Base-by-base conservation (phyloP, 2,329 filamentous ascomycete genomes). In the Mycosphaerella arachidis region DNA sequence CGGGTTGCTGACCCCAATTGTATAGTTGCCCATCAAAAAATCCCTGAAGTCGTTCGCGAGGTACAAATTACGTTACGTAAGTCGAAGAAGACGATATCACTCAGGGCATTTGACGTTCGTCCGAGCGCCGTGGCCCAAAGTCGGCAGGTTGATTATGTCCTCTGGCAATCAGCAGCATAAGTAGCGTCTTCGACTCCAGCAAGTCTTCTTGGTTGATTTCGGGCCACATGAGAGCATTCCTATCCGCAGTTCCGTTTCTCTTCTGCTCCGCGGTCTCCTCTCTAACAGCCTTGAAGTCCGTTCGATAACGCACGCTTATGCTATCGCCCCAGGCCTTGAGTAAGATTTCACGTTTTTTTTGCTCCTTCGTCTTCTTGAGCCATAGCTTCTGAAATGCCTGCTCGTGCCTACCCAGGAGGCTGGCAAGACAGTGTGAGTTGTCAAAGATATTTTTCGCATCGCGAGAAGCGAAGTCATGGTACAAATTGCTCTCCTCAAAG, bases 341-440 rank as follows among this genome's bases (percentile, higher is more conserved):
- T 18, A 61, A 27, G n/a, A 63, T 48, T n/a, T 57, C 56, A 1
- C 37, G 53, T 18, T 48, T 53, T 48, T 63, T n/a, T n/a, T n/a
- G 59, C 16, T 55, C 56, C 12, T 57, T 61, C 1, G 61, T 59
- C 33, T 60, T 60, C 58, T 63, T 63, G 48, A 54, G 37, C 61
- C 57, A 63, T 20, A 55, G 61, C 30, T 60, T 60, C 35, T 58
- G 48, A 10, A 60, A 55, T 3, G 52, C 56, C 10, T 16, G 18
- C 30, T 60, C 61, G 30, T 63, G 53, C 27, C 57, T 35, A 6
- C 60, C 57, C 8, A 60, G 37, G 10, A 60, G 58, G 18, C 10
- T 27, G 9, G 37, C 31, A 24, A 60, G 52, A 1, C 53, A 30
- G 16, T 46, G 13, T n/a, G n/a, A 62, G 12, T 60, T 54, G 35